A percentile compares a stretch with the other conserved stretches of the same genome.
phyloP scores from a whole-genome alignment of 768 basidiomycete species.

The Fomitopsis serialis region DNA sequence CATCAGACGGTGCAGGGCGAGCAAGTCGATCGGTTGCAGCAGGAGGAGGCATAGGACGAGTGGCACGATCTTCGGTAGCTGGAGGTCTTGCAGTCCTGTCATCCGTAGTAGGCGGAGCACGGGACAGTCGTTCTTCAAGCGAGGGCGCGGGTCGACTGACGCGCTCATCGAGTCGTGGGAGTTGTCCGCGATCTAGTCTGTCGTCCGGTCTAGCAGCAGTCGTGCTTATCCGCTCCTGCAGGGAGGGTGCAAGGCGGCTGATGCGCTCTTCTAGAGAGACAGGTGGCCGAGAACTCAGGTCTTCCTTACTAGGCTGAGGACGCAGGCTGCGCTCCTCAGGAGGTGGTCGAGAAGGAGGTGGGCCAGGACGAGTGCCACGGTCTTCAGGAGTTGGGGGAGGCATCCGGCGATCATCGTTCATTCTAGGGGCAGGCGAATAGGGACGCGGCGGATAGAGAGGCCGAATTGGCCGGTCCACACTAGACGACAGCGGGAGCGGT shows the following conservation, averaged over 20 bases:
- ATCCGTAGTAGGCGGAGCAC: slow-evolving; percentile 12
- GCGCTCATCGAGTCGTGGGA: slow-evolving; percentile 18
- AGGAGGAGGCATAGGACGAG: slow-evolving; percentile 9
- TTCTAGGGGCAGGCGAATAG: slow-evolving; percentile 4
- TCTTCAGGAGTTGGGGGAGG: slow-evolving; percentile 14
- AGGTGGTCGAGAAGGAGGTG: slow-evolving; percentile 4
- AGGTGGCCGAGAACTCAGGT: slow-evolving; percentile 4
- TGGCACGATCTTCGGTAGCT: slow-evolving; percentile 11
- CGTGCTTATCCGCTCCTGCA: slow-evolving; percentile 20
- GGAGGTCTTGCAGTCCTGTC: slow-evolving; percentile 11
- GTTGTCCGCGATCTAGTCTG: slow-evolving; percentile 6
- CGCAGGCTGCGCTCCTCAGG: slow-evolving; percentile 10
- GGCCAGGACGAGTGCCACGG: slow-evolving; percentile 7
- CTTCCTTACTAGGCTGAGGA: slow-evolving; percentile 10
- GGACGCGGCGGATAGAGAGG: slow-evolving; percentile 8
- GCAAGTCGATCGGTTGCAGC: slow-evolving; percentile 6
- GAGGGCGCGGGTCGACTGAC: slow-evolving; percentile 13
- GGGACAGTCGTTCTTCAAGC: slow-evolving; percentile 20
- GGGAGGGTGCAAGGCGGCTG: slow-evolving; percentile 12
- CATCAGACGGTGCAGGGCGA: slow-evolving; percentile 6
- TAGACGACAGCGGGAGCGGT: background rate
- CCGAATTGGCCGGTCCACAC: background rate
- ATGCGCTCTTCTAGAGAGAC: slow-evolving; percentile 20
- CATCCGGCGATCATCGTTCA: slow-evolving; percentile 8
- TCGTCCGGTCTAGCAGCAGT: slow-evolving; percentile 6